Evolutionary conservation across 805 yeast species (phyloP), one percentile per base, ranked within the genome.

Genomic region (Suhomyces vadensis): DNA sequence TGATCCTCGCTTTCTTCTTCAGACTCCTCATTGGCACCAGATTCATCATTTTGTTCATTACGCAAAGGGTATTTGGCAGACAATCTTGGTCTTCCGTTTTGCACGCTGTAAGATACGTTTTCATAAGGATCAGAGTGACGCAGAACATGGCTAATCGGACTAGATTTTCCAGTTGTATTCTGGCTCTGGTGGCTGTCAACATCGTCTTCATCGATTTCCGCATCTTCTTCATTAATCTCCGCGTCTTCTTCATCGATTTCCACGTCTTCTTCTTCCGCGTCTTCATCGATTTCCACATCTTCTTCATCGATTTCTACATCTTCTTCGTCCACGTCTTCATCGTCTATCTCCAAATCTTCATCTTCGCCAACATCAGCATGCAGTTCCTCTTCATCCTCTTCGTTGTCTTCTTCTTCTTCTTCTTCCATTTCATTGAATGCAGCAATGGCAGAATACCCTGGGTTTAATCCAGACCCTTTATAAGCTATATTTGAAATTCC

Each of bases 51-150:
- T 6, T 35, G 21, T 35, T 20, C 41, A 4, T 22, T 16, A 13
- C 24, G 16, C 11, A 14, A 14, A 19, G 24, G 37, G n/a, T 11
- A 17, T 14, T 16, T 16, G 6, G 24, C n/a, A n/a, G 40, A 8
- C 11, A 37, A 23, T 24, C 40, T 24, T 2, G 40, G 40, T 23
- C 40, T 37, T 9, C 40, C 40, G 11, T 37, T 37, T 16, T 37
- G 33, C 16, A 37, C 13, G 13, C 16, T 37, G 19, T 24, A 37
- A 5, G 33, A 14, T 29, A 29, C 10, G 16, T 9, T 14, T 16
- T 29, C 20, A 29, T 27, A 27, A 8, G 3, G 11, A 6, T n/a
- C 33, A 29, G 33, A 16, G n/a, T 29, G 33, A 29, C 20, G 33
- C 19, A 14, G 33, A 10, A 14, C 11, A 29, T 5, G 16, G 6